A percentile compares a stretch with the other conserved stretches of the same genome.
These are phyloP conservation scores for Sporisorium reilianum DNA, from an alignment of 1,284 basidiomycete genomes.

Conservation along the genomic window DNA sequence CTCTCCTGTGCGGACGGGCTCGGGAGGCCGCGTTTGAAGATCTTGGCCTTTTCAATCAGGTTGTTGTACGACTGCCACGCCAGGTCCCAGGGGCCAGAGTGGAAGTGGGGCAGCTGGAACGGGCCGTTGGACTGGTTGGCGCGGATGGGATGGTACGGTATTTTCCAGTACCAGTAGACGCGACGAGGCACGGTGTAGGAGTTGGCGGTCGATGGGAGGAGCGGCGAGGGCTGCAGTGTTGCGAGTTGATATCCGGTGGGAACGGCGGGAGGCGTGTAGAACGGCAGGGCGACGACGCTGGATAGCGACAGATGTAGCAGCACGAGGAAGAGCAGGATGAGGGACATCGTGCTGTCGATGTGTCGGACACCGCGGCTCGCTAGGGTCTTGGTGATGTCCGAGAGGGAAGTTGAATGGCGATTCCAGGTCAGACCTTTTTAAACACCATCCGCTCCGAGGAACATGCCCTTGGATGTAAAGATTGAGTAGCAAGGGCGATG, in stretches of 20 bases:
- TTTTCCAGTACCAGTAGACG: background rate
- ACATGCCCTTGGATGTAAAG: background rate
- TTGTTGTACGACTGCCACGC: constrained; percentile 9
- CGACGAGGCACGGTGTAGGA: background rate
- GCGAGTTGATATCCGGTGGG: background rate
- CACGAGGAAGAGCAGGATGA: background rate
- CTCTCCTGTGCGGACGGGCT: background rate
- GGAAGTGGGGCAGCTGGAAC: background rate
- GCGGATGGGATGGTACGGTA: background rate
- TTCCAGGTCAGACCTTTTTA: background rate
- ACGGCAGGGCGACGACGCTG: background rate
- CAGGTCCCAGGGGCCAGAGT: constrained; percentile 25
- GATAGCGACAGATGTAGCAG: background rate
- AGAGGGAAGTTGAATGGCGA: background rate
- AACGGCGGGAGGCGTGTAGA: background rate
- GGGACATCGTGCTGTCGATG: background rate
- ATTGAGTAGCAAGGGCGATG: background rate
- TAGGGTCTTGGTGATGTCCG: background rate
- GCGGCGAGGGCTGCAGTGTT: background rate
- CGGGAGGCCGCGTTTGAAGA: constrained; percentile 13
- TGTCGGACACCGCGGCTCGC: background rate
- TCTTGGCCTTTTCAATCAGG: background rate
- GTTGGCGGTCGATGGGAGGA: background rate
- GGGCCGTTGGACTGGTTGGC: background rate
- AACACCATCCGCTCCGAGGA: background rate